A percentile compares a stretch with the other conserved stretches of the same genome.
Conservation (phyloP, 2,329 filamentous ascomycete genomes). For the Claviceps arundinis region DNA sequence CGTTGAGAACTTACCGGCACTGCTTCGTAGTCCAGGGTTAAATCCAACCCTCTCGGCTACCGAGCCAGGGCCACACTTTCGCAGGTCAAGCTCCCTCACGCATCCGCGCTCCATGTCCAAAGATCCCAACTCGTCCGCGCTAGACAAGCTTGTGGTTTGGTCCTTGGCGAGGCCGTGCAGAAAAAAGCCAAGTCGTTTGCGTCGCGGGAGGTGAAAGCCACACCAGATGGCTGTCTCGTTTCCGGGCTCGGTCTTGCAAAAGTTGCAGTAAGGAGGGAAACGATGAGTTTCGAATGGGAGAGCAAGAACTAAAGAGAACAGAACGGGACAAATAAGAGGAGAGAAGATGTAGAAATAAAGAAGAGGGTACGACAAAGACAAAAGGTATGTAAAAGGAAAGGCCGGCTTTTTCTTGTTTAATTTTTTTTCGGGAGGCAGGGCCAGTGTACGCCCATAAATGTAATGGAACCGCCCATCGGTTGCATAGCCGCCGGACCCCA, state of each 20-base stretch:
- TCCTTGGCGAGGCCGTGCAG: too few species aligned
- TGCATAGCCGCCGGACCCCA: not conserved
- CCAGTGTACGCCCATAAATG: not conserved
- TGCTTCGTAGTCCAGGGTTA: conserved; percentile 45
- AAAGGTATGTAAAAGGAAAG: not conserved
- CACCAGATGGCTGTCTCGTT: too few species aligned
- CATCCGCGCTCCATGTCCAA: conserved; percentile 13
- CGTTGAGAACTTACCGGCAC: conserved; percentile 36
- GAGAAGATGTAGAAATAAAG: not conserved
- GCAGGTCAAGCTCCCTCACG: conserved; percentile 38
- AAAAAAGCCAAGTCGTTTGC: too few species aligned
- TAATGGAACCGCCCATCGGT: not conserved
- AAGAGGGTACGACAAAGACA: not conserved
- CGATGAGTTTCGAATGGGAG: too few species aligned
- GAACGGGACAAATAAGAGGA: not conserved
- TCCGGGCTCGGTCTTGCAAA: too few species aligned
- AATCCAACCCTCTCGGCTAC: conserved; percentile 42
- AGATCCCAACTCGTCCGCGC: not conserved
- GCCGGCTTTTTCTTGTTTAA: not conserved
- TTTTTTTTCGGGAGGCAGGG: not conserved
- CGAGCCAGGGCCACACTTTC: conserved; percentile 31
- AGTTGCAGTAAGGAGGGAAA: too few species aligned
- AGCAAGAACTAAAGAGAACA: not conserved
- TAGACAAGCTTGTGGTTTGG: too few species aligned
- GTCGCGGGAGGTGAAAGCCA: too few species aligned